Base-by-base conservation (phyloP, 495 filamentous ascomycete genomes). In the Pseudotulostoma volvatum region DNA sequence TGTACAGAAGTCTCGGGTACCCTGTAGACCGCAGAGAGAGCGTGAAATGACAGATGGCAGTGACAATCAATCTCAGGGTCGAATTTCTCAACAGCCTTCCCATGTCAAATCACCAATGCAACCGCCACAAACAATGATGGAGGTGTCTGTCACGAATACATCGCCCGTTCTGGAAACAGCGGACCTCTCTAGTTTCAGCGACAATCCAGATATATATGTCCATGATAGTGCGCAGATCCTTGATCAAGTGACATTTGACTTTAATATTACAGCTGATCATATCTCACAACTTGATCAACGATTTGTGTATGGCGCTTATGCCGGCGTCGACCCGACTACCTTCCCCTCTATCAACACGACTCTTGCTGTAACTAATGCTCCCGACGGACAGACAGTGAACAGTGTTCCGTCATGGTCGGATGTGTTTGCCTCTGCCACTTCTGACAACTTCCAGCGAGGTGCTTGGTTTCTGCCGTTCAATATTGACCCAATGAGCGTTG, bases 391-490 rank as follows among this genome's bases (percentile, higher is more conserved):
- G 17, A 18, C 8, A 3, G 33, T 15, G 13, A 13, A 18, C 14
- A 18, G 13, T 8, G 5, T 13, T 15, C 9, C 14, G 14, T 8
- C 5, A 15, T 42, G 40, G 40, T 37, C 40, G 2, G 40, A 42
- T 32, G 7, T 34, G 7, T 42, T 42, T 16, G 58, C 61, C 0
- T 55, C 61, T 2, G 61, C 60, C 7, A 52, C 54, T 1, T 60
- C 56, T 33, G 62, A 66, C 34, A 63, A 52, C 47, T 60, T 62
- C 45, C 64, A 69, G 31, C 60, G 79, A 1, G 84, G 77, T 38
- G 84, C 86, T 16, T 95, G 87, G 87, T 93, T 93, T 57, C 76
- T 93, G 63, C 87, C 87, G 2, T 95, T 93, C 61, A 95, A 94
- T 49, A 73, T 88, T 59, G 80, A 85, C 44, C 83, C 81, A 3